Conservation (phyloP, 2,329 filamentous ascomycete genomes). For the Teratosphaeria pseudoeucalypti region DNA sequence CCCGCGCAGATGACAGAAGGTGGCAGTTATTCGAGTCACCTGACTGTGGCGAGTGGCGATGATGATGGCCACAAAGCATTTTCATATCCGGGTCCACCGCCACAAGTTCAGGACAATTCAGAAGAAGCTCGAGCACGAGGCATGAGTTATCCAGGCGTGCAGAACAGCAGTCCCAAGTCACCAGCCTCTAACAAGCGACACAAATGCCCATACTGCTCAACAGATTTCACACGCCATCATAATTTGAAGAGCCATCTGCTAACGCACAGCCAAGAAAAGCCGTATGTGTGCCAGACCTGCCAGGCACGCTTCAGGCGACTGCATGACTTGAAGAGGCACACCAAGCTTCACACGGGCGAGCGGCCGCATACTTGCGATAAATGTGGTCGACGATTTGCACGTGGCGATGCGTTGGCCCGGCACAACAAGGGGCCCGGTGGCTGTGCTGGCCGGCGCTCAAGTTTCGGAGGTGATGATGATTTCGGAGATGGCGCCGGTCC, state of each 20-base stretch:
- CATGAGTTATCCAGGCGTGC: conserved; percentile 47
- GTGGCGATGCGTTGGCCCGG: conserved; percentile 85
- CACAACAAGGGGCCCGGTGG: conserved; percentile 94
- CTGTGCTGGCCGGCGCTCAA: conserved; percentile 82
- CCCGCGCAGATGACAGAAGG: conserved; percentile 28
- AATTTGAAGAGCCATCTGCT: conserved; percentile 95
- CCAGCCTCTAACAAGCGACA: conserved; percentile 69
- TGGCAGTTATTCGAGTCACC: conserved; percentile 20
- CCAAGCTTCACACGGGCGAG: conserved; percentile 93
- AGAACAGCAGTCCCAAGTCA: conserved; percentile 52
- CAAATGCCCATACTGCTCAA: conserved; percentile 92
- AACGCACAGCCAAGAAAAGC: conserved; percentile 97
- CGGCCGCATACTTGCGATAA: conserved; percentile 90
- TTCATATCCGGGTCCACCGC: conserved; percentile 53
- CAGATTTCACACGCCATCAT: conserved; percentile 93
- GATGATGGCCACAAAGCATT: conserved; percentile 43
- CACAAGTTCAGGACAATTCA: conserved; percentile 33
- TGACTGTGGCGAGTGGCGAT: conserved; percentile 12
- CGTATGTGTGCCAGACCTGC: conserved; percentile 88
- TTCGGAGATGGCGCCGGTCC: conserved; percentile 41
- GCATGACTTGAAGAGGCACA: conserved; percentile 91
- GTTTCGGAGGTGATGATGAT: conserved; percentile 73
- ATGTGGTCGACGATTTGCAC: conserved; percentile 87
- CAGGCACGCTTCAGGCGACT: conserved; percentile 83
- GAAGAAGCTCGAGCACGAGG: conserved; percentile 45